Evolutionary conservation across 306 rosid species (phyloP).

Genomic region (Hippophae tibetana): DNA sequence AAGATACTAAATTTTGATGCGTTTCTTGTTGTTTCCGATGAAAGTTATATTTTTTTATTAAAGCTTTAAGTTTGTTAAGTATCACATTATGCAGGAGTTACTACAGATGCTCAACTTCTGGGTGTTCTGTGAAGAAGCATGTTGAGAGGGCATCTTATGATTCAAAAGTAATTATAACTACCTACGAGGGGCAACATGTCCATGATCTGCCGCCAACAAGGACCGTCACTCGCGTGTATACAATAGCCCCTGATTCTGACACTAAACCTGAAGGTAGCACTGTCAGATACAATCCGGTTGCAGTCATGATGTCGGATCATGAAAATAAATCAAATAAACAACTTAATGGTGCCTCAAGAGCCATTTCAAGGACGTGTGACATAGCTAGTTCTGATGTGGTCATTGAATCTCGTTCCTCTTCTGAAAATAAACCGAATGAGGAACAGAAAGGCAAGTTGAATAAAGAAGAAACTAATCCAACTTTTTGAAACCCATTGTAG

Average conservation of each 20-base stretch:
- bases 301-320: constrained; percentile 2
- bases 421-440: constrained; percentile 16
- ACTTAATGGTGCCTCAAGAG: not conserved
- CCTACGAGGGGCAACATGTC: constrained; percentile 78
- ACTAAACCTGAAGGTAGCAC: constrained; percentile 23
- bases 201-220: constrained; percentile 53
- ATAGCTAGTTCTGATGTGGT: constrained; percentile 11
- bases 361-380: constrained; percentile 6
- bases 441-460: not conserved
- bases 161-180: constrained; percentile 53
- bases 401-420: constrained; percentile 5
- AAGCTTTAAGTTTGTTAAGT: too few species aligned
- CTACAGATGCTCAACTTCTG: constrained; percentile 77
- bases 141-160: constrained; percentile 78
- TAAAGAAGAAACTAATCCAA: too few species aligned
- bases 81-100: constrained; percentile 58
- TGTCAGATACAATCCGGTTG: constrained; percentile 1
- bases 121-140: constrained; percentile 85
- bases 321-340: constrained; percentile 13
- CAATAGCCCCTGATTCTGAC: constrained; percentile 22
- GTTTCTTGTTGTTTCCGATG: too few species aligned
- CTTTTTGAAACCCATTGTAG: not conserved
- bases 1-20: too few species aligned
- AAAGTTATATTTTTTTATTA: too few species aligned
- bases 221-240: constrained; percentile 25